phyloP scores from a whole-genome alignment of 2,329 filamentous ascomycete genomes.

The Colletotrichum eremochloae region DNA sequence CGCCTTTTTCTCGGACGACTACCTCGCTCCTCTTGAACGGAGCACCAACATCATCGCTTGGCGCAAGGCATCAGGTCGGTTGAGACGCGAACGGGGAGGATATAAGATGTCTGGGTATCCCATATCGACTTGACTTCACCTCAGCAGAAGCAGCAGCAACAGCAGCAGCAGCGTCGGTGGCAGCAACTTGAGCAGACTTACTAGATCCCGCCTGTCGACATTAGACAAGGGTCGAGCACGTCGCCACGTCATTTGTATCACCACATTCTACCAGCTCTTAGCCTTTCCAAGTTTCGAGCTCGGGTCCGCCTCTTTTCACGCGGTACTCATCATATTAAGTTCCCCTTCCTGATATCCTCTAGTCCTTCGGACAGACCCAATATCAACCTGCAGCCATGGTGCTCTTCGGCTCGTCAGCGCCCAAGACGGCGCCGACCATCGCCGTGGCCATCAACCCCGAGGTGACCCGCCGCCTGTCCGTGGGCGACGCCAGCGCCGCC shows the following conservation, averaged over 20 bases:
- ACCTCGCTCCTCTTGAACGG: slow-evolving; percentile 8
- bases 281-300: slow-evolving; percentile 6
- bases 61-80: slow-evolving; percentile 9
- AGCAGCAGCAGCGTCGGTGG: neutral
- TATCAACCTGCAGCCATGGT: slow-evolving; percentile 14
- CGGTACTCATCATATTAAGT: neutral
- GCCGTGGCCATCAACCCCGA: slow-evolving; percentile 28
- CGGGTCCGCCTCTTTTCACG: neutral
- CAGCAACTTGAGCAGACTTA: neutral
- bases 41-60: slow-evolving; percentile 28
- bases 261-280: neutral
- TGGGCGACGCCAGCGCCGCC: slow-evolving; percentile 13
- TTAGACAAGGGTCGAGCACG: neutral
- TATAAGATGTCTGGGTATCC: slow-evolving; percentile 32
- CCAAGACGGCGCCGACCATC: slow-evolving; percentile 10
- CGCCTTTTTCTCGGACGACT: slow-evolving; percentile 1
- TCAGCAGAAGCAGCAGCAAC: neutral
- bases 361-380: neutral
- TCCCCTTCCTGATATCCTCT: neutral
- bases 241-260: neutral
- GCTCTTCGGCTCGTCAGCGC: slow-evolving; percentile 13
- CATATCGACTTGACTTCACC: neutral
- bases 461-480: slow-evolving; percentile 17
- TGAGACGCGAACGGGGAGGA: neutral
- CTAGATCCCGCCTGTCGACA: neutral